Conservation (phyloP, 305 asterid genomes). For the Fraxinus xanthoxyloides region DNA sequence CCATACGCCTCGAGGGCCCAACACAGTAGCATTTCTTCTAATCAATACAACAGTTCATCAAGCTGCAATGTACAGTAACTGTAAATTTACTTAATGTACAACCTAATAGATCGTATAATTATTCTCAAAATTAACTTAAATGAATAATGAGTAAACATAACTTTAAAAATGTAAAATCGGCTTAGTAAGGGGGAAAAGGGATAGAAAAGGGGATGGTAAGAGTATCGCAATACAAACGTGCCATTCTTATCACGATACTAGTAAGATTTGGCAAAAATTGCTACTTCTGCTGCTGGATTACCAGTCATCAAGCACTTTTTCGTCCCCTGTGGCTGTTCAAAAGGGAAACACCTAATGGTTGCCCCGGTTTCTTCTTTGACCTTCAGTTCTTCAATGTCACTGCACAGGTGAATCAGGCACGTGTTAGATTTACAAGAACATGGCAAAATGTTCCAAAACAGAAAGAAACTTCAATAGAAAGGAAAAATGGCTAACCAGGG, state of each 20-base stretch:
- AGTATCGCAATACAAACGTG: background rate
- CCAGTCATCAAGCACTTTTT: conserved; percentile 91
- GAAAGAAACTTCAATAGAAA: background rate
- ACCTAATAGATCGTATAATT: conserved; percentile 13
- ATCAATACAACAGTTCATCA: conserved; percentile 2
- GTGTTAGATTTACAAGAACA: background rate
- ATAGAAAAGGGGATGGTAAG: background rate
- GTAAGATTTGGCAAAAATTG: conserved; percentile 91
- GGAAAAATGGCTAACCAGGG: conserved; percentile 61
- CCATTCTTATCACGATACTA: conserved; percentile 23
- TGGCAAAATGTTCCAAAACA: background rate
- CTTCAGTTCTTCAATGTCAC: conserved; percentile 71
- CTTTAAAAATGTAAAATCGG: background rate
- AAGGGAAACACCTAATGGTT: conserved; percentile 89
- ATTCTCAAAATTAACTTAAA: conserved; percentile 11
- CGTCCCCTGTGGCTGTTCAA: conserved; percentile 72
- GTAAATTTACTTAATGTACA: conserved; percentile 9
- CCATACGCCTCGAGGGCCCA: background rate
- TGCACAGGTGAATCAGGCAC: conserved; percentile 24
- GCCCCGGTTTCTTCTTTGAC: conserved; percentile 98
- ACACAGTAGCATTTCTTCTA: background rate
- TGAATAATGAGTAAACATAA: background rate
- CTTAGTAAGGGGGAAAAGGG: background rate
- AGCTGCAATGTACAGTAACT: conserved; percentile 21
- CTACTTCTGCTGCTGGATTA: conserved; percentile 82